Evolutionary conservation across 306 rosid genomes (phyloP), one percentile per base, ranked within the genome.

Genomic region (Arachis hypogaea): DNA sequence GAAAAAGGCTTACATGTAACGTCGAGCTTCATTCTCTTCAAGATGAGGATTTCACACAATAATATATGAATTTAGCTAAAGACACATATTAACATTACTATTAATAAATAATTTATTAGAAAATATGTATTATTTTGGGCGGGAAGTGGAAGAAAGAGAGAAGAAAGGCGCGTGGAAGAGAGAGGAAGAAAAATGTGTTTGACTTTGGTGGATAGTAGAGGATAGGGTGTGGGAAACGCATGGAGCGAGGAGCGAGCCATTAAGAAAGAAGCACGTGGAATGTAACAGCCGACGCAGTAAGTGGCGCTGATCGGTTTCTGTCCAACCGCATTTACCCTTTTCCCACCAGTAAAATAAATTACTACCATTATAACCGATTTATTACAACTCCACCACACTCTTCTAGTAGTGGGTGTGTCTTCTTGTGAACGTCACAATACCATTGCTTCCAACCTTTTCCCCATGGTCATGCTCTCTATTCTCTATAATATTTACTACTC

Each of bases 251-350:
- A 5, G 40, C 1, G 6, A 33, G 7, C 90, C 86, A 80, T 4
- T 64, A 2, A 56, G 45, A 69, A 30, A 30, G 0, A 0, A 63
- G 51, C 89, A 86, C 82, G 86, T 91, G 90, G 72, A 65, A 2
- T 1, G 50, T 55, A 86, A 86, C 85, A 44, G 82, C 49, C 72
- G 5, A 66, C 47, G 86, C 6, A 72, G 66, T 72, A 75, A 78
- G 70, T 75, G 80, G 71, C 71, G 75, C 50, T 61, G 81, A 83
- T 86, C 87, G 73, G 85, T 86, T 86, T 84, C 80, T 74, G 72
- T 83, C 66, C 47, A 74, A 42, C 79, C 46, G 82, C 90, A 84
- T 73, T 90, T 86, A 84, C 89, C 87, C 58, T 61, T 62, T 56
- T 14, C 57, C 12, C 57, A 51, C 28, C 81, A 68, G 90, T 84